A percentile compares a stretch with the other conserved stretches of the same genome.
Conservation (phyloP, 1,139 yeast species). For the Taphrina communis region DNA sequence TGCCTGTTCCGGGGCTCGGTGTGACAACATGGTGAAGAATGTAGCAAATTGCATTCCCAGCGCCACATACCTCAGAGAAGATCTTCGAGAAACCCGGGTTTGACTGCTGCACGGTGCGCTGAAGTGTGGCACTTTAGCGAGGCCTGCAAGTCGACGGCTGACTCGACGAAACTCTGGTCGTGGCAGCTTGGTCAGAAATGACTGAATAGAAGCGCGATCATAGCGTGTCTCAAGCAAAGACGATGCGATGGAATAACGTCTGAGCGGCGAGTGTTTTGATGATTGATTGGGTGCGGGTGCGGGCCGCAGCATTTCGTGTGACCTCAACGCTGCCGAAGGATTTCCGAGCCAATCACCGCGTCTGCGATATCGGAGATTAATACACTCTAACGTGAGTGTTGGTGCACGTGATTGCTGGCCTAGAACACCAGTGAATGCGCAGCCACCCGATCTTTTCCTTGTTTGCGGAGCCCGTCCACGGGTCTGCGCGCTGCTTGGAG, state of each 20-base stretch:
- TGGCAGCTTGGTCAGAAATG: too few relatives aligned
- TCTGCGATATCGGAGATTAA: background rate
- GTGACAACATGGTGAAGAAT: slow-evolving; percentile 15
- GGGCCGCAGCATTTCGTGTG: background rate
- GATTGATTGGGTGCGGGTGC: slow-evolving; percentile 2
- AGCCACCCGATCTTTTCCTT: too few relatives aligned
- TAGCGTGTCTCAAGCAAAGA: background rate
- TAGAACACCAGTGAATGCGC: too few relatives aligned
- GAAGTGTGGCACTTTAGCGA: background rate
- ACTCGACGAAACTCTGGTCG: too few relatives aligned
- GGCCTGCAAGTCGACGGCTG: background rate
- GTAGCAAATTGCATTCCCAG: slow-evolving; percentile 14
- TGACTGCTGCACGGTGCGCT: slow-evolving; percentile 12
- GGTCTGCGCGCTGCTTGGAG: too few relatives aligned
- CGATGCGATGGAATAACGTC: background rate
- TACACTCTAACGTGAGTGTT: background rate
- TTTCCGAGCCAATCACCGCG: slow-evolving; percentile 1
- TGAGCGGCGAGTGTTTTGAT: background rate
- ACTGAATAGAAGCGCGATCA: background rate
- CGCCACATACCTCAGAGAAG: slow-evolving; percentile 14
- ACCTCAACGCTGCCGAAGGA: background rate
- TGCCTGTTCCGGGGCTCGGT: background rate
- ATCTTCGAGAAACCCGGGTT: slow-evolving; percentile 7
- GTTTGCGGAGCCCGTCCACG: too few relatives aligned
- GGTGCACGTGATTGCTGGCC: background rate